Conservation (phyloP, 2,329 filamentous ascomycete species). For the Aspergillus melleus region DNA sequence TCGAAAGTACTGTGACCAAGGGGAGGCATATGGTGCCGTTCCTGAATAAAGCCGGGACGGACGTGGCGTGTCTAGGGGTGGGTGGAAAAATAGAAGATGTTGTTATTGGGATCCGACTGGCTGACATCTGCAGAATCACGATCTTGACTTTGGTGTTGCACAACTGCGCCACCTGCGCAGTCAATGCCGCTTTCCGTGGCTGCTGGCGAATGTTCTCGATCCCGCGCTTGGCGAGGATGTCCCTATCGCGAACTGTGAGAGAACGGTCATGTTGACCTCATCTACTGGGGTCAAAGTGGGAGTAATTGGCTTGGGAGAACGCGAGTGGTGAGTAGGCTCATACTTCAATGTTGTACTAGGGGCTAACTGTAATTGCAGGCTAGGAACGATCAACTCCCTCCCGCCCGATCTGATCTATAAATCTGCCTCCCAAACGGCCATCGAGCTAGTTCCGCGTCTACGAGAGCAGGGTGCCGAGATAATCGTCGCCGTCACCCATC, state of each 20-base stretch:
- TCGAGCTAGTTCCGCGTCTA: constrained; percentile 70
- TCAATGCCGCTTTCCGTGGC: constrained; percentile 84
- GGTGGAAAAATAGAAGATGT: constrained; percentile 27
- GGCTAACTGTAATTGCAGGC: constrained; percentile 39
- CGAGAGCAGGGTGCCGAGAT: constrained; percentile 78
- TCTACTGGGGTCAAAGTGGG: constrained; percentile 85
- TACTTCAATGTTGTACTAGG: background rate
- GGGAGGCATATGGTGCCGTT: constrained; percentile 87
- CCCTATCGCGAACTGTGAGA: constrained; percentile 72
- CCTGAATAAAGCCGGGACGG: constrained; percentile 73
- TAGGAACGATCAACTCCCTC: constrained; percentile 83
- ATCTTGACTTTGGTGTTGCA: constrained; percentile 84
- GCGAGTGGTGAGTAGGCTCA: constrained; percentile 64
- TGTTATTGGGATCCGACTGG: background rate
- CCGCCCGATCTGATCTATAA: constrained; percentile 81
- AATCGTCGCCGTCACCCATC: constrained; percentile 78
- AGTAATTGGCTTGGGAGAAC: constrained; percentile 79
- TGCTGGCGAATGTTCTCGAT: constrained; percentile 85
- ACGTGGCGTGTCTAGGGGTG: constrained; percentile 80
- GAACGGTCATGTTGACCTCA: constrained; percentile 73
- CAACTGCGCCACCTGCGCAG: constrained; percentile 73
- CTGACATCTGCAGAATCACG: constrained; percentile 68
- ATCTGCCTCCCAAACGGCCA: constrained; percentile 73
- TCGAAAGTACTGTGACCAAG: constrained; percentile 88
- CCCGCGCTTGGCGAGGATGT: constrained; percentile 73